Base-by-base conservation (phyloP, 371 early-diverging fungal genomes). In the Zopfochytrium polystomum region DNA sequence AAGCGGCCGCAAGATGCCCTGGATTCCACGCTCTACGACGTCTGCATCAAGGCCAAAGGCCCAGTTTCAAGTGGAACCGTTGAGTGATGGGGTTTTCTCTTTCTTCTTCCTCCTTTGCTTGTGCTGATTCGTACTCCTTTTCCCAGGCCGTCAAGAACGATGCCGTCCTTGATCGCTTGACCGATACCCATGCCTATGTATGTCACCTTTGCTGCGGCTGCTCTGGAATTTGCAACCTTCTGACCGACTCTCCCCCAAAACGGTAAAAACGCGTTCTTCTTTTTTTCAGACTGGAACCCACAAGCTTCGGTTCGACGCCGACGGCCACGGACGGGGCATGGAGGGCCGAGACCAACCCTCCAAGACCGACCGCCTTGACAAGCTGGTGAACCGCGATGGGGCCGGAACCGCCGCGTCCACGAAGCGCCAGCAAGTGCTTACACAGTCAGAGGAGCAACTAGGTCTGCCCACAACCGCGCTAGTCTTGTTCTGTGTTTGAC, bases 251-350 rank as follows among this genome's bases (percentile, higher is more conserved):
- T 1, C 7, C 20, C 48, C 58, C 20, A n/a, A n/a, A n/a, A n/a
- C n/a, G n/a, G n/a, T n/a, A n/a, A n/a, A n/a, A n/a, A n/a, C n/a
- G n/a, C n/a, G n/a, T n/a, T n/a, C n/a, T n/a, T n/a, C n/a, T n/a
- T n/a, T n/a, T n/a, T 50, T 34, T 23, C 71, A 79, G 60, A 79
- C 80, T 15, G 80, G 80, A 29, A 75, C 76, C 23, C 74, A 74
- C 70, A 74, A 76, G 63, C 48, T 62, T 35, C 67, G 80, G 35
- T 79, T 79, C 58, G 73, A 79, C 55, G 70, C 46, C 26, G 63
- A 60, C 20, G 80, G 80, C 18, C 55, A 58, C 3, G 80, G 80
- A 23, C 61, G 70, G 6, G 80, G 80, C 2, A 43, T 65, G 23
- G 67, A 58, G 22, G 75, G 75, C 6, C 63, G 75, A 20, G 74